Base-by-base conservation (phyloP, 78 protist species). In the Protostelium mycophagum region DNA sequence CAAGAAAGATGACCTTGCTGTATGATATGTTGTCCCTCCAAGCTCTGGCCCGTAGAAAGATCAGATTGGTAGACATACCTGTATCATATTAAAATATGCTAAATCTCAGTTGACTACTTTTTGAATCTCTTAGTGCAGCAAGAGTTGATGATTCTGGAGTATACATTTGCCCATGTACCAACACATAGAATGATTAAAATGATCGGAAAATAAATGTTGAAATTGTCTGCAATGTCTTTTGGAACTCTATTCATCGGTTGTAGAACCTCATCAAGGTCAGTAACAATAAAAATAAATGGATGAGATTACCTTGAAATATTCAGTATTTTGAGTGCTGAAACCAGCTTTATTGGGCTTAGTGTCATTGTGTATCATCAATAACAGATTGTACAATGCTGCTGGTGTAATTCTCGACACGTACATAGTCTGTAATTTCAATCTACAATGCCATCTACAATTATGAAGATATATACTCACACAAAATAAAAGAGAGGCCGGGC, bases 141-240 rank as follows among this genome's bases (percentile, higher is more conserved):
- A 37, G 87, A 63, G 36, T 38, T 87, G 88, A 90, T 84, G 83
- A 89, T 39, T 83, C 93, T 86, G 28, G 95, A 51, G 37, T 73
- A 93, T 0, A 93, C 34, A 51, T 93, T 93, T 39, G 90, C 89
- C 0, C 51, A 34, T 37, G 95, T 93, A 0, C 90, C 89, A 73
- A 90, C 63, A 9, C 87, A 87, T 36, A 93, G 93, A 29, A 93
- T n/a, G n/a, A 87, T 38, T 83, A 93, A 87, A 9, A 93, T 37
- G 28, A 93, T n/a, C 84, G 95, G 95, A 89, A 93, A 93, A 85
- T 90, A 90, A n/a, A 87, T 84, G 34, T 90, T 88, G 87, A 93
- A 93, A 63, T 89, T 83, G 16, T 51, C 83, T 37, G 16, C 16
- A 16, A 51, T 51, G 73, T 51, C 16, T 25, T 5, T 25, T 5